A percentile compares a stretch with the other conserved stretches of the same genome.
These are phyloP conservation scores for Picochlorum sp. DNA, from an alignment of 139 green algal genomes.

Conservation along the genomic window DNA sequence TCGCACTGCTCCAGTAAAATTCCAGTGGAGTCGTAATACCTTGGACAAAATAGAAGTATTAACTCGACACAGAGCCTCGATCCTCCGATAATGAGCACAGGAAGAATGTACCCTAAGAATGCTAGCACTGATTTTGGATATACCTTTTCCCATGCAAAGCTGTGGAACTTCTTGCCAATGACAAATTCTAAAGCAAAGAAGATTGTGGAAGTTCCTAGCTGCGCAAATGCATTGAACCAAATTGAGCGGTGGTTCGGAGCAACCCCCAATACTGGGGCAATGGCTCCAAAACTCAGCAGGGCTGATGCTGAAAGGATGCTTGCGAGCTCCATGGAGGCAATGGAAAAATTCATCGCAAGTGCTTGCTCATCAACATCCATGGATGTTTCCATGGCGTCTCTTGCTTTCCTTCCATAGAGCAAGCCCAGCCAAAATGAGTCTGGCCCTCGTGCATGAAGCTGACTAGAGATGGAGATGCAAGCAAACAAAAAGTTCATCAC, in stretches of 20 bases:
- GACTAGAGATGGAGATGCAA: slow-evolving; percentile 6
- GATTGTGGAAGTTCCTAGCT: slow-evolving; percentile 13
- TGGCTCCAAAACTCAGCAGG: slow-evolving; percentile 29
- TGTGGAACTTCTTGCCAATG: slow-evolving; percentile 19
- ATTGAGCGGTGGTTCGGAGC: slow-evolving; percentile 16
- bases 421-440: slow-evolving; percentile 14
- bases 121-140: background rate
- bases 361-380: slow-evolving; percentile 15
- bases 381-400: slow-evolving; percentile 17
- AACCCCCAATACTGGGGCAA: slow-evolving; percentile 10
- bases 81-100: slow-evolving; percentile 10
- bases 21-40: slow-evolving; percentile 1
- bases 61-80: slow-evolving; percentile 15
- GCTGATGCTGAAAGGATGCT: slow-evolving; percentile 32
- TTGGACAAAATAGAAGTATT: slow-evolving; percentile 25
- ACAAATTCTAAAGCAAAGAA: slow-evolving; percentile 19
- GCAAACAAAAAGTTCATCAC: slow-evolving; percentile 17
- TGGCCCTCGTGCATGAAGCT: slow-evolving; percentile 8
- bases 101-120: background rate
- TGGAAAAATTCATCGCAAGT: slow-evolving; percentile 9
- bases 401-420: slow-evolving; percentile 24
- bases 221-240: slow-evolving; percentile 24
- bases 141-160: slow-evolving; percentile 18
- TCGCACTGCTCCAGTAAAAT: slow-evolving; percentile 30
- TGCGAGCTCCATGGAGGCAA: slow-evolving; percentile 15